Conservation (phyloP, 2,329 filamentous ascomycete species). For the Penicillium brasilianum region DNA sequence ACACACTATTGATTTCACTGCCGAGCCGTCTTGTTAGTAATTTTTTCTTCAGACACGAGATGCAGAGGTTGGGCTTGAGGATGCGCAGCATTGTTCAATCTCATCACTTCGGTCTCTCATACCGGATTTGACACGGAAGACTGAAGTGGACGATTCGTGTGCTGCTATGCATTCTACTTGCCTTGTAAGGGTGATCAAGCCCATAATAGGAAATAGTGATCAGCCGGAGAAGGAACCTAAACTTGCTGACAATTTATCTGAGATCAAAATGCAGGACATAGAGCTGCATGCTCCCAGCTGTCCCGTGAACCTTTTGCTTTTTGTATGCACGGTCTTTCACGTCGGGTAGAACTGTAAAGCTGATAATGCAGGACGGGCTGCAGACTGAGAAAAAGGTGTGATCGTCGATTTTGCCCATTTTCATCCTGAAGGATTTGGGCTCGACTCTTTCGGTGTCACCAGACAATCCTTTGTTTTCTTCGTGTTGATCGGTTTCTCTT, state of each 20-base stretch:
- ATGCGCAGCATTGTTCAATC: not conserved
- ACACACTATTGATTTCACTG: not conserved
- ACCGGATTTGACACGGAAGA: not conserved
- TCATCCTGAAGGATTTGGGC: not conserved
- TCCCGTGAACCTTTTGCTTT: not conserved
- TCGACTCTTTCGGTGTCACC: not conserved
- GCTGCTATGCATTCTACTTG: not conserved
- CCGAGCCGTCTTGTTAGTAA: not conserved
- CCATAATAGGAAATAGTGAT: not conserved
- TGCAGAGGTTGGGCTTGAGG: not conserved
- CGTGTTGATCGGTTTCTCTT: not conserved
- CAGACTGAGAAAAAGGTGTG: not conserved
- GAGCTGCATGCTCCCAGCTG: not conserved
- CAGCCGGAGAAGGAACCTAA: not conserved
- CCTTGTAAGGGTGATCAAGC: not conserved
- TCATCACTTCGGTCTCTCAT: not conserved
- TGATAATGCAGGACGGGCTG: not conserved
- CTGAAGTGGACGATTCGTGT: not conserved
- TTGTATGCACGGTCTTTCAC: not conserved
- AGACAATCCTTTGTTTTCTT: not conserved
- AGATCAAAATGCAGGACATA: not conserved
- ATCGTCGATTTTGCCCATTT: not conserved
- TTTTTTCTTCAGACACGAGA: not conserved
- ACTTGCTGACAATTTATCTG: not conserved
- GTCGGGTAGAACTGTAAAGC: not conserved